Evolutionary conservation across 208 protist species (phyloP).

Genomic region (Acanthamoeba divionensis): DNA sequence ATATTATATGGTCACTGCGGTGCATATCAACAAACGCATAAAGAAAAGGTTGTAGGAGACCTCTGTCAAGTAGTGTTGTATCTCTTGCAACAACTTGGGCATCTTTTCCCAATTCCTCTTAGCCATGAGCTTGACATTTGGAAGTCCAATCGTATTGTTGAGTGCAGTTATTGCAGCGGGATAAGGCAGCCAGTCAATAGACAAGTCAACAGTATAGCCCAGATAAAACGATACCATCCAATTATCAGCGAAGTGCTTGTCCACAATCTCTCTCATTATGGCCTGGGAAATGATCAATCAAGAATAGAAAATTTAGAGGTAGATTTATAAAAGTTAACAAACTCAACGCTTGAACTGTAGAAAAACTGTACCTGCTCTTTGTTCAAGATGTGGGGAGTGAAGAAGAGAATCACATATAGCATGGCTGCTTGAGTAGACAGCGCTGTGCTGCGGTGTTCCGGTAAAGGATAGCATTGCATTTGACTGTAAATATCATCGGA

Average conservation of each 20-base stretch:
- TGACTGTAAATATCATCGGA: constrained; percentile 96
- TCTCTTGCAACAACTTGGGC: constrained; percentile 60
- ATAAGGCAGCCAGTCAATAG: constrained; percentile 89
- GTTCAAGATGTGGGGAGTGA: constrained; percentile 90
- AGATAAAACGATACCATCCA: constrained; percentile 97
- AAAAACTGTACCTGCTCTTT: constrained; percentile 72
- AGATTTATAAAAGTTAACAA: constrained; percentile 12
- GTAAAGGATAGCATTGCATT: constrained; percentile 85
- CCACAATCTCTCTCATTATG: constrained; percentile 96
- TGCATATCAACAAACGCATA: too few relatives aligned
- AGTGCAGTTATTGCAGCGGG: constrained; percentile 90
- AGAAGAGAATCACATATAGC: constrained; percentile 96
- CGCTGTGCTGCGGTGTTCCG: constrained; percentile 91
- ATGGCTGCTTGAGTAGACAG: constrained; percentile 91
- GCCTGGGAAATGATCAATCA: constrained; percentile 58
- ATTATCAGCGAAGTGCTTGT: constrained; percentile 97
- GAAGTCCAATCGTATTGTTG: constrained; percentile 83
- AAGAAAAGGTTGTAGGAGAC: not conserved
- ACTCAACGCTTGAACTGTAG: not conserved
- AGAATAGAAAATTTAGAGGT: not conserved
- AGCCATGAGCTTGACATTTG: constrained; percentile 82
- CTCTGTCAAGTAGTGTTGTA: constrained; percentile 73
- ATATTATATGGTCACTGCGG: constrained; percentile 63
- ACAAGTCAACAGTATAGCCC: constrained; percentile 91
- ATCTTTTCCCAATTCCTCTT: constrained; percentile 75